phyloP scores from a whole-genome alignment of 176 grass and related monocot species.

The Paspalum vaginatum region DNA sequence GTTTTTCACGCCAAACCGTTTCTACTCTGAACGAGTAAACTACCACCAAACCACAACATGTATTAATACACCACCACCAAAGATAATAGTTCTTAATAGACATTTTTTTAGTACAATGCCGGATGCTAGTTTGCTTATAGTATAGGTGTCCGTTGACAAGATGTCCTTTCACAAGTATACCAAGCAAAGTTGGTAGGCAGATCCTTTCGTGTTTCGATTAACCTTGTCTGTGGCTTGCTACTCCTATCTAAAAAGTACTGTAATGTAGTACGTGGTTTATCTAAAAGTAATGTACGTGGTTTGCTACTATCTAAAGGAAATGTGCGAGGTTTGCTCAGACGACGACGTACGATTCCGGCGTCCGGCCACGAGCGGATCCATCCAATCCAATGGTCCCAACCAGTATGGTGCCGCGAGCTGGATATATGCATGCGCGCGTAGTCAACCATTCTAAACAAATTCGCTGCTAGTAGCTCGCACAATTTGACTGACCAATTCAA shows the following conservation, averaged over 20 bases:
- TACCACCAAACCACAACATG: background rate
- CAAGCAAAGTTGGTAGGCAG: slow-evolving; percentile 20
- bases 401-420: slow-evolving; percentile 12
- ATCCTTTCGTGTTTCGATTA: slow-evolving; percentile 10
- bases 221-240: background rate
- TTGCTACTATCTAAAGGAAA: background rate
- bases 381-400: background rate
- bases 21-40: background rate
- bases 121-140: background rate
- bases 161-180: background rate
- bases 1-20: background rate
- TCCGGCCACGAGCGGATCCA: background rate
- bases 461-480: slow-evolving; percentile 22
- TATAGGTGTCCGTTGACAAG: background rate
- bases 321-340: background rate
- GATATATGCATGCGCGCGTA: background rate
- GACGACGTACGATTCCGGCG: slow-evolving; percentile 3
- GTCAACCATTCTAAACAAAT: slow-evolving; percentile 40
- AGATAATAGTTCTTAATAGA: background rate
- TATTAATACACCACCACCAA: background rate
- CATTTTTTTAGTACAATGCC: background rate
- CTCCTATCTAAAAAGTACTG: too few relatives aligned
- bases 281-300: background rate
- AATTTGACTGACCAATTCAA: slow-evolving; percentile 48
- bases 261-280: background rate